Evolutionary conservation across 345 rosid genomes (phyloP).

Genomic region (Eucalyptus caleyi): DNA sequence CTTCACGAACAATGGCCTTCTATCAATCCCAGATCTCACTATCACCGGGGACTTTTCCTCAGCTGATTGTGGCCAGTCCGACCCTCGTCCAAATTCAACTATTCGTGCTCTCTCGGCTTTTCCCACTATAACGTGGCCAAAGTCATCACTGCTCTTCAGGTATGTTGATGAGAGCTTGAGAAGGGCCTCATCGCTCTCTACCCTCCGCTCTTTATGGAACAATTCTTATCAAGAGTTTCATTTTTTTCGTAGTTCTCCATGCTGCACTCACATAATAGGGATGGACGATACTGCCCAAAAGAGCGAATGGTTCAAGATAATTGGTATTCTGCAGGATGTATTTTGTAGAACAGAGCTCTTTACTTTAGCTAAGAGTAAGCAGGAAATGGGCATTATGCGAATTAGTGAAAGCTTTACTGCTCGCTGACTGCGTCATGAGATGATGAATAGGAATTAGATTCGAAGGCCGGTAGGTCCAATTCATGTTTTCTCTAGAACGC

Average conservation of each 20-base stretch:
- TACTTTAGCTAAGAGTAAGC: not conserved
- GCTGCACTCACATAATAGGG: not conserved
- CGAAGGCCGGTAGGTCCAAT: not conserved
- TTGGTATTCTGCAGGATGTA: not conserved
- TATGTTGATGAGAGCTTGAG: not conserved
- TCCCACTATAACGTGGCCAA: not conserved
- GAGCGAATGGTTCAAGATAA: not conserved
- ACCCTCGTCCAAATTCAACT: conserved; percentile 20
- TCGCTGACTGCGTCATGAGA: not conserved
- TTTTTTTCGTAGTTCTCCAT: not conserved
- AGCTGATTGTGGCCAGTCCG: not conserved
- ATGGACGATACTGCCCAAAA: not conserved
- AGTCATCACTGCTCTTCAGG: not conserved
- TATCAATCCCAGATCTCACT: not conserved
- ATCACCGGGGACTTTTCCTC: not conserved
- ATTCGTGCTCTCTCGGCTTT: conserved; percentile 8
- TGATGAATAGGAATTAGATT: not conserved
- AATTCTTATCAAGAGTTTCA: not conserved
- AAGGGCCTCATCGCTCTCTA: not conserved
- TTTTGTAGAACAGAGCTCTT: not conserved
- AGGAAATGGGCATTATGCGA: not conserved
- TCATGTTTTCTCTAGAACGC: not conserved
- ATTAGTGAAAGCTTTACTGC: not conserved
- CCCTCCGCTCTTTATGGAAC: not conserved
- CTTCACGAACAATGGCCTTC: conserved; percentile 3